Conservation (phyloP, 163 green algal species). For the Scenedesmus sp. region DNA sequence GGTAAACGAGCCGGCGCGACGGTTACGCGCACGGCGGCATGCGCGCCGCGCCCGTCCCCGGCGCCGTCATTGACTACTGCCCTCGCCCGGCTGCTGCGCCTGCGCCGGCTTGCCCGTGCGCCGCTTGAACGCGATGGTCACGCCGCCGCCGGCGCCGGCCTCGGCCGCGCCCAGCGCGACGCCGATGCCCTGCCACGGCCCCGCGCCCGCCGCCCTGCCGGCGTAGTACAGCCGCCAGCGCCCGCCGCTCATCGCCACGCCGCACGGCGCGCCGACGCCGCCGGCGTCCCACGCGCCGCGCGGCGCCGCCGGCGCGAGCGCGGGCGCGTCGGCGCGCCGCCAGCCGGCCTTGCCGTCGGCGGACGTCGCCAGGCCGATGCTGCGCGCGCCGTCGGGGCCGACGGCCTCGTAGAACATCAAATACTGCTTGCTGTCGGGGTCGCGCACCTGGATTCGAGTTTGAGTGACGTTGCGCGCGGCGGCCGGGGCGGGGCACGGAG, state of each 20-base stretch:
- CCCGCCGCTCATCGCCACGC: slow-evolving; percentile 86
- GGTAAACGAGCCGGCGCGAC: too few species aligned
- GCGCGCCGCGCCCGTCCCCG: too few species aligned
- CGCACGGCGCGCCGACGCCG: slow-evolving; percentile 84
- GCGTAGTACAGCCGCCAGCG: slow-evolving; percentile 90
- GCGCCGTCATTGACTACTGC: too few species aligned
- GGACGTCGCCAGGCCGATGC: slow-evolving; percentile 63
- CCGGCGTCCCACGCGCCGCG: slow-evolving; percentile 78
- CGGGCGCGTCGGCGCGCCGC: slow-evolving; percentile 49
- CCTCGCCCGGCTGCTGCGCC: too few species aligned
- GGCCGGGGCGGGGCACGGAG: too few species aligned
- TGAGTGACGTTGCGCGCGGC: too few species aligned
- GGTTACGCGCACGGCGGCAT: too few species aligned
- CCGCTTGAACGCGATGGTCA: slow-evolving; percentile 9
- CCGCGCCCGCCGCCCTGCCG: slow-evolving; percentile 47
- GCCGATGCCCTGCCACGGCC: slow-evolving; percentile 79
- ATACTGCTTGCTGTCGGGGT: slow-evolving; percentile 81
- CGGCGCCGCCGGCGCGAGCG: slow-evolving; percentile 53
- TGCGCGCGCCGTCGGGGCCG: slow-evolving; percentile 67
- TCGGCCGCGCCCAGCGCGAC: slow-evolving; percentile 64
- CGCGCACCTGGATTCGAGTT: slow-evolving; percentile 65
- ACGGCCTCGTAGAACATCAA: slow-evolving; percentile 96
- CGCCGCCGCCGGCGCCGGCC: not conserved
- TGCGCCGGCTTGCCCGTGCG: slow-evolving; percentile 11
- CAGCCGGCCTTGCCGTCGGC: slow-evolving; percentile 66